phyloP scores from a whole-genome alignment of 129 eudicot genomes.

The Cynara cardunculus region DNA sequence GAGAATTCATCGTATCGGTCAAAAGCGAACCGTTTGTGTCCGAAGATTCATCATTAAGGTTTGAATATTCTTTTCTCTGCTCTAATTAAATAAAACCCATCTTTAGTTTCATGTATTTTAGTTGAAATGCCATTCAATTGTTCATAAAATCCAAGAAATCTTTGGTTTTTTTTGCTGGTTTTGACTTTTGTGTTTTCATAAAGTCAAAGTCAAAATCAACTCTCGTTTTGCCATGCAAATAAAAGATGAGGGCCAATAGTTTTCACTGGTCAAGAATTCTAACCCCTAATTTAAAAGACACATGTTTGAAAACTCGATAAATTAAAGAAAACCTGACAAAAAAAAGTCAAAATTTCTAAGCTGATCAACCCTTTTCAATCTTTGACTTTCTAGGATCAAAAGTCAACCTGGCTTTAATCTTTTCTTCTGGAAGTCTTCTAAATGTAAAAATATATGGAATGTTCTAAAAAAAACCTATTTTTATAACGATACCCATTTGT shows the following conservation, averaged over 20 bases:
- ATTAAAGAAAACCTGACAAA: neutral
- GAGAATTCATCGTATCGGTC: constrained; percentile 93
- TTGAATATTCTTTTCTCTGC: neutral
- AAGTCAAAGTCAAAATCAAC: constrained; percentile 20
- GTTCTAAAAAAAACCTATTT: neutral
- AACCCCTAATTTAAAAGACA: constrained; percentile 6
- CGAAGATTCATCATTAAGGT: constrained; percentile 91
- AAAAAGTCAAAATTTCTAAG: neutral
- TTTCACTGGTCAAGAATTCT: neutral
- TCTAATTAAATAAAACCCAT: neutral
- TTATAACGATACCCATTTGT: neutral
- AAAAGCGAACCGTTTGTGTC: constrained; percentile 74
- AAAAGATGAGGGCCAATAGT: neutral
- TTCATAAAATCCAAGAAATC: neutral
- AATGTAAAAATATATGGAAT: neutral
- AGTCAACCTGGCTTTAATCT: neutral
- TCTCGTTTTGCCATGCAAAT: constrained; percentile 5
- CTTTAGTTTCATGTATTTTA: neutral
- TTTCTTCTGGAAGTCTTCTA: neutral
- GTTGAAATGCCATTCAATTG: constrained; percentile 1
- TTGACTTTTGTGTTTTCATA: constrained; percentile 10
- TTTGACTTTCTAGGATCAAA: neutral
- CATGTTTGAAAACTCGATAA: neutral
- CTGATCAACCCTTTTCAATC: neutral
- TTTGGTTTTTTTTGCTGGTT: neutral